Evolutionary conservation across 1,284 basidiomycete species (phyloP), one percentile per base, ranked within the genome.

Genomic region (Blastosporella zonata): DNA sequence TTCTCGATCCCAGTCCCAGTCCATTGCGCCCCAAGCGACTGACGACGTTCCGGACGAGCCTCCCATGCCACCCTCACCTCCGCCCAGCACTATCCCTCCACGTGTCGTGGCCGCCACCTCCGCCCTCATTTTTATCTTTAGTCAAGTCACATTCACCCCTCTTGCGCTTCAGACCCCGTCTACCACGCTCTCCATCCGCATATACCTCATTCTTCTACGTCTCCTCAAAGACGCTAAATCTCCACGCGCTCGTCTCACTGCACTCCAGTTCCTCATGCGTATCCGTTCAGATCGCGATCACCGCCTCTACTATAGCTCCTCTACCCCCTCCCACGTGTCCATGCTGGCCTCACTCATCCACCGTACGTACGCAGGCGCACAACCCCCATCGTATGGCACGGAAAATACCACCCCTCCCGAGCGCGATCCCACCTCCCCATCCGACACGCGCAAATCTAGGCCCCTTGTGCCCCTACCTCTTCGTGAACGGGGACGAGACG

Each of bases 221-320:
- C 62, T 82, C 12, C 52, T 67, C 10, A 57, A 66, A 0, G 64
- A 69, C 12, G 74, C 77, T 1, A 74, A 70, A 53, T 87, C 85
- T 23, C 67, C 79, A 0, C 73, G 78, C 15, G 85, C 89, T 0
- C 75, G 92, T 20, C 66, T 98, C 13, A 73, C 81, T 2, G 79
- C 89, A 2, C 71, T 99, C 7, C 92, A 96, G 62, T 97, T 95
- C 75, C 65, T 97, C 50, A 82, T 95, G 71, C 85, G 93, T 9
- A 72, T 99, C 18, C 79, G 97, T 42, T 93, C 92, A 1, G 95
- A 97, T 63, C 82, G 91, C 2, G 89, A 94, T 59, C 97, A 99
- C 64, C 79, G 87, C 12, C 67, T 99, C 33, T 97, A 89, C 65
- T 86, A 90, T 43, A 72, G 72, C 7, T 67, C 73, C 43, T 84